Evolutionary conservation across 164 flowering plant species (phyloP).

Genomic region (Chimonanthus praecox): DNA sequence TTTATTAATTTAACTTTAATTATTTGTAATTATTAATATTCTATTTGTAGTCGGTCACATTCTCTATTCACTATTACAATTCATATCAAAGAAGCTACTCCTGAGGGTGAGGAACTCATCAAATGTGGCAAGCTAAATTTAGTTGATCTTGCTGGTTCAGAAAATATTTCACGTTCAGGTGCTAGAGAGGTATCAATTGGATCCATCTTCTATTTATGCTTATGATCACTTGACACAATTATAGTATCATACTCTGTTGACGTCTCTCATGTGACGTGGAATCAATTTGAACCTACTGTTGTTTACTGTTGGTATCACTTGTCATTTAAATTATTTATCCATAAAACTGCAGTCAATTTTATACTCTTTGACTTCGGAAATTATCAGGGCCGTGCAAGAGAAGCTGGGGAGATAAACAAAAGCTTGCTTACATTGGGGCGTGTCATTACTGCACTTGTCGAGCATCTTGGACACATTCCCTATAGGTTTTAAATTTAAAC

Average conservation of each 20-base stretch:
- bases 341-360: neutral
- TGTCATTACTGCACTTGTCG: constrained; percentile 93
- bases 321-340: neutral
- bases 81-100: constrained; percentile 94
- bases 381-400: constrained; percentile 91
- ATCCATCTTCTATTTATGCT: neutral
- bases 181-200: constrained; percentile 76
- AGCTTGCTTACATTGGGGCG: constrained; percentile 92
- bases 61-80: constrained; percentile 90
- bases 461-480: constrained; percentile 91
- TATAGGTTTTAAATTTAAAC: constrained; percentile 55
- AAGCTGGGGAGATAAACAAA: constrained; percentile 98
- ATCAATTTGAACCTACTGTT: neutral
- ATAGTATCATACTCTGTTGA: neutral
- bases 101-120: constrained; percentile 96
- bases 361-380: neutral
- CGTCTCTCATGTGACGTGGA: too few species aligned
- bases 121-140: constrained; percentile 97
- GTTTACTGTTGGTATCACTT: neutral
- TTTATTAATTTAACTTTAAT: too few species aligned
- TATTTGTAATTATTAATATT: neutral
- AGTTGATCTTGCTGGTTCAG: constrained; percentile 98
- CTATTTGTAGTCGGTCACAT: constrained; percentile 79
- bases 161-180: constrained; percentile 97
- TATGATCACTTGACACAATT: neutral